Percentiles rank a stretch among this genome's conserved stretches.
Conservation (phyloP, 352 stramenopile genomes). For the Phytophthora syringae region DNA sequence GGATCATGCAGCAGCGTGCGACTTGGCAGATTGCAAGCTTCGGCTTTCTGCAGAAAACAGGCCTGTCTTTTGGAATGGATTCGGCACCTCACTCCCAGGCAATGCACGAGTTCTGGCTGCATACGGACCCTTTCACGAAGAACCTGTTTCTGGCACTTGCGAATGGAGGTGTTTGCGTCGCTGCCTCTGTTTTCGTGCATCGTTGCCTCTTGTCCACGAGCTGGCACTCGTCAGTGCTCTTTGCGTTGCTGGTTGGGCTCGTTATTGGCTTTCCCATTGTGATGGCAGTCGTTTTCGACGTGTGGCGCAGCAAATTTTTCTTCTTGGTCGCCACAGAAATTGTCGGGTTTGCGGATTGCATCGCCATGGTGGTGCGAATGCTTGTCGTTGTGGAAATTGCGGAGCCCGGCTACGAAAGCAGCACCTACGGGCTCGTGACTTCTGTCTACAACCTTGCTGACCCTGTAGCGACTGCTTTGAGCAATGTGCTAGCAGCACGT, state of each 20-base stretch:
- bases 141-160: constrained; percentile 66
- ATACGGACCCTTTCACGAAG: constrained; percentile 68
- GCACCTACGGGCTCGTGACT: constrained; percentile 79
- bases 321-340: constrained; percentile 59
- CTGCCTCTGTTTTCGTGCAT: constrained; percentile 62
- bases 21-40: constrained; percentile 81
- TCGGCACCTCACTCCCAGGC: constrained; percentile 52
- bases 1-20: constrained; percentile 63
- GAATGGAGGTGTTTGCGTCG: constrained; percentile 54
- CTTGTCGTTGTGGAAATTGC: constrained; percentile 83
- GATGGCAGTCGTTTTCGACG: constrained; percentile 63
- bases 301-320: constrained; percentile 70
- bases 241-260: constrained; percentile 53
- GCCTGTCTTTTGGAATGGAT: constrained; percentile 64
- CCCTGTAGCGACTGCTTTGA: constrained; percentile 60
- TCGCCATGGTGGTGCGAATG: constrained; percentile 79
- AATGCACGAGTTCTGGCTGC: constrained; percentile 65
- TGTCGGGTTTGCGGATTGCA: constrained; percentile 65
- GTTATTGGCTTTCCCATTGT: constrained; percentile 44
- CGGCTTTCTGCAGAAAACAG: constrained; percentile 66
- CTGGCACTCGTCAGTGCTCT: constrained; percentile 62
- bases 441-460: constrained; percentile 80
- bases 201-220: constrained; percentile 62
- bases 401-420: constrained; percentile 77
- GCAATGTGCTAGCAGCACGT: constrained; percentile 57